Evolutionary conservation across 2,329 filamentous ascomycete species (phyloP).

Genomic region (Trichoderma harzianum): DNA sequence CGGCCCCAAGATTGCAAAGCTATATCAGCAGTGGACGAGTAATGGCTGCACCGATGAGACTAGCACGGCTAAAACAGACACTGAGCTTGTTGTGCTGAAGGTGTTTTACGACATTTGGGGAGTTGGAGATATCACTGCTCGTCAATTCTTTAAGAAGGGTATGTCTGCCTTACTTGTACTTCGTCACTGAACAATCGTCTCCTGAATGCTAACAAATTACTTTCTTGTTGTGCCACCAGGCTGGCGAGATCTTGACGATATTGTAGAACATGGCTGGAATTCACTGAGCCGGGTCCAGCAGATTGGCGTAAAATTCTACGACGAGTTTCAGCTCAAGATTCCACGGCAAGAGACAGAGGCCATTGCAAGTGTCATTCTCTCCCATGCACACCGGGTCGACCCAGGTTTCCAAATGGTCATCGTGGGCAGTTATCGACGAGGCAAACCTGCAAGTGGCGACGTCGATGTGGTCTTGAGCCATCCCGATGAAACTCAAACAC

Average conservation of each 20-base stretch:
- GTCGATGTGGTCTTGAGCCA: conserved; percentile 86
- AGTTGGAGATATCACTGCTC: conserved; percentile 77
- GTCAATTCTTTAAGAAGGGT: conserved; percentile 71
- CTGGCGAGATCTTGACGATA: conserved; percentile 81
- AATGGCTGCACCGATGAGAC: conserved; percentile 62
- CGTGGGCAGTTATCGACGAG: conserved; percentile 78
- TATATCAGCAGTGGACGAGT: conserved; percentile 71
- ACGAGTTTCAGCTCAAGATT: conserved; percentile 73
- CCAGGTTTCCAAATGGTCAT: conserved; percentile 56
- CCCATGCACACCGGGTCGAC: conserved; percentile 63
- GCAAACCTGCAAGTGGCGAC: conserved; percentile 71
- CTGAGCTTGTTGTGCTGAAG: conserved; percentile 60
- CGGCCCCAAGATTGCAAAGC: conserved; percentile 70
- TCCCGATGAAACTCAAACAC: conserved; percentile 64
- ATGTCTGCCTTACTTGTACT: neutral
- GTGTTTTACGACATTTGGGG: conserved; percentile 87
- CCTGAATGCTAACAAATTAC: neutral
- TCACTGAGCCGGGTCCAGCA: conserved; percentile 76
- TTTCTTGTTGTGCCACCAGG: conserved; percentile 34
- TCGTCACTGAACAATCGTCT: neutral
- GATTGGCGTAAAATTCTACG: conserved; percentile 90
- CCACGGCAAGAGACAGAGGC: conserved; percentile 68
- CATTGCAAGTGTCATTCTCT: conserved; percentile 62
- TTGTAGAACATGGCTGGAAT: conserved; percentile 79
- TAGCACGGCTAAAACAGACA: conserved; percentile 60